phyloP scores from a whole-genome alignment of 225 moss, liverwort and hornwort genomes.

The Physcomitrium patens region DNA sequence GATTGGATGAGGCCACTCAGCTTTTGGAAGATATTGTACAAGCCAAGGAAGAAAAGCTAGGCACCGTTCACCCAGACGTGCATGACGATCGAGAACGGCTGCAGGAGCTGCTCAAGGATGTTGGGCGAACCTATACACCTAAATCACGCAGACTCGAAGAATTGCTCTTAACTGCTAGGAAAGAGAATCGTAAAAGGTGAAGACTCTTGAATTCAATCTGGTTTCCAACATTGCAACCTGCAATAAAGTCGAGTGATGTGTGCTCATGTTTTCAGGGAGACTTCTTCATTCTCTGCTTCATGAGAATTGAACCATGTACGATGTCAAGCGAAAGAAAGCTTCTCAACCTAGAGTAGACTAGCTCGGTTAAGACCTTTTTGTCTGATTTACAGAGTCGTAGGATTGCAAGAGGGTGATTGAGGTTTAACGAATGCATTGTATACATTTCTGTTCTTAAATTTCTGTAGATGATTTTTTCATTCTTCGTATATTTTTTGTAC shows the following conservation, averaged over 20 bases:
- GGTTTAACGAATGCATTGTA: slow-evolving; percentile 1
- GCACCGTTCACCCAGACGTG: slow-evolving; percentile 89
- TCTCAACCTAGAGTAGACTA: slow-evolving; percentile 22
- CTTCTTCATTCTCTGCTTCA: slow-evolving; percentile 2
- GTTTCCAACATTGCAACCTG: slow-evolving; percentile 11
- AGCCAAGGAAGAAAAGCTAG: slow-evolving; percentile 82
- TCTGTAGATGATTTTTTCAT: no score
- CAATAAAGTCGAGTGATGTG: background rate
- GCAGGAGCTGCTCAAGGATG: slow-evolving; percentile 75
- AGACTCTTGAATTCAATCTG: slow-evolving; percentile 26
- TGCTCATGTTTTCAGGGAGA: slow-evolving; percentile 21
- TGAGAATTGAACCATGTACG: slow-evolving; percentile 11
- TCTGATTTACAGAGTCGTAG: slow-evolving; percentile 13
- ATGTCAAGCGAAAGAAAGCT: slow-evolving; percentile 24
- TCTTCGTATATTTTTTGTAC: no score
- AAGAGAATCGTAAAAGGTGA: slow-evolving; percentile 61
- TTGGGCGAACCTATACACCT: slow-evolving; percentile 76
- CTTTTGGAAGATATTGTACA: slow-evolving; percentile 78
- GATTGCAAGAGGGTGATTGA: slow-evolving; percentile 5
- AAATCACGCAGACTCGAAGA: slow-evolving; percentile 89
- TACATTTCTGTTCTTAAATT: background rate
- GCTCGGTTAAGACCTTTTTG: slow-evolving; percentile 15
- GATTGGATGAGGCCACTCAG: slow-evolving; percentile 80
- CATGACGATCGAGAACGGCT: slow-evolving; percentile 79
- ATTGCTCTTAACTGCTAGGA: slow-evolving; percentile 64